Evolutionary conservation across 1,284 basidiomycete species (phyloP), one percentile per base, ranked within the genome.

Genomic region (Cryptococcus neoformans): DNA sequence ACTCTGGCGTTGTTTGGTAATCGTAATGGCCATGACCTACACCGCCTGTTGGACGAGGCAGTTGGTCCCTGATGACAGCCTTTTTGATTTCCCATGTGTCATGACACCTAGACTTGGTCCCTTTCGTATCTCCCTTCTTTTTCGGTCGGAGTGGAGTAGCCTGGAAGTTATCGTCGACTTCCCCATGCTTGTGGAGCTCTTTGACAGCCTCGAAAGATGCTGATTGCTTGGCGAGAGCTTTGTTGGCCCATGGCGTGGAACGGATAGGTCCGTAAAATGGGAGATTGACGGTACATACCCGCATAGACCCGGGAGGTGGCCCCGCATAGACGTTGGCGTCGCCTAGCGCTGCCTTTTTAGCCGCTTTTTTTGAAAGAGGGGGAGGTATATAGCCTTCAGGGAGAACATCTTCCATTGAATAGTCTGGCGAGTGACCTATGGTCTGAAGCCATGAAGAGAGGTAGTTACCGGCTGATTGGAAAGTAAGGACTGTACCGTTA

Each of bases 161-260:
- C 14, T 45, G 40, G 37, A 61, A 39, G 39, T 47, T 36, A 39
- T 53, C 50, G 34, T 55, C 56, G 7, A 61, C 37, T 34, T 54
- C 51, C 2, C 51, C 47, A 28, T 40, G 14, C 12, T 35, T n/a
- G n/a, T 49, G 48, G 16, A 61, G 54, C 35, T 28, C n/a, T 28
- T 53, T 55, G 28, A 58, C 47, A 40, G 59, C 51, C 53, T 55
- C 48, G 28, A 58, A 61, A 9, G 53, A 55, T 3, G 56, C 56
- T 36, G 49, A 52, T 40, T 54, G 49, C 37, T 56, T 58, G 11
- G 56, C 59, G 8, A 61, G 51, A 17, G 46, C 35, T 38, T 61
- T 61, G 10, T 54, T 55, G 16, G 21, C 14, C 56, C 56, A 58
- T 14, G 53, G 50, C 5, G 46, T 37, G 3, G 56, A 61, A 17